Base-by-base conservation (phyloP, 2,329 filamentous ascomycete species). In the Xylariales sp. region DNA sequence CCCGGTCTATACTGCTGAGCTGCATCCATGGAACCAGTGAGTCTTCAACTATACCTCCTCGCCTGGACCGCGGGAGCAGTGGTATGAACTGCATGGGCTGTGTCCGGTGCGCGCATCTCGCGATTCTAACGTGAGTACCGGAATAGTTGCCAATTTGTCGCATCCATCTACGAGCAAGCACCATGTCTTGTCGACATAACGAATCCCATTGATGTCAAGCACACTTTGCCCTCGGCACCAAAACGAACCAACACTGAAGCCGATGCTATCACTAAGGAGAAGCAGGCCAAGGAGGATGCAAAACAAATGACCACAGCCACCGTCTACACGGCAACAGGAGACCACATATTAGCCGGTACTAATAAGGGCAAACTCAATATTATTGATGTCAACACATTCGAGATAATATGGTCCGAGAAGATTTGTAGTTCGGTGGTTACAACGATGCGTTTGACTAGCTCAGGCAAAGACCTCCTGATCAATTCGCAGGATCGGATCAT, bases 321-420 rank as follows among this genome's bases (percentile, higher is more conserved):
- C 2, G 81, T 95, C 23, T 98, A 94, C 69, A 91, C 88, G 0
- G 77, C 81, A 1, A 77, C 82, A 0, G 93, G 93, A 34, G 83
- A 90, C 31, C 88, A 97, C 61, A 88, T 98, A 44, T 76, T 98
- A 23, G 81, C 89, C 1, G 94, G 89, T 27, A 98, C 93, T 5
- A 96, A 84, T 51, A 97, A 96, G 62, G 93, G 93, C 40, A 95
- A 88, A 74, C 74, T 98, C 43, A 98, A 98, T 62, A 87, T 98
- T 44, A 93, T 98, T 55, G 87, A 95, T 51, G 83, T 85, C 3
- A 76, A 78, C 44, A 87, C 87, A 0, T 81, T 79, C 55, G 79
- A 87, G 45, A 88, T 91, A 10, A 88, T 95, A 50, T 90, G 93
- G 67, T 95, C 89, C 12, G 89, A 85, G 38, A 88, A 93, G 48